Evolutionary conservation across 2,329 filamentous ascomycete species (phyloP).

Genomic region (Scedosporium aurantiacum): DNA sequence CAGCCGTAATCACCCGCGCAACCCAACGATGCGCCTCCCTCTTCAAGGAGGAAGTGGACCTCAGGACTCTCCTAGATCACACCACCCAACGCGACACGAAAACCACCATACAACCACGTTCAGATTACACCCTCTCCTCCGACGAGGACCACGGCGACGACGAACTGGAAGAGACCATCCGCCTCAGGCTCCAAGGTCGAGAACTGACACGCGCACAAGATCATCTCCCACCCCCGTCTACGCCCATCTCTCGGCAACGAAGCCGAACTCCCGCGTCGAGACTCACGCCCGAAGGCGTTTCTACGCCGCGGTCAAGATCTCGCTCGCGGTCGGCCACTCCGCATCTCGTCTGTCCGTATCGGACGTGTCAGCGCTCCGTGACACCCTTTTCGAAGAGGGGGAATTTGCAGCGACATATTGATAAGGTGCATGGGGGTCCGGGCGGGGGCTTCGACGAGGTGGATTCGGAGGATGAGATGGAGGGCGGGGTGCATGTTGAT

Average conservation of each 20-base stretch:
- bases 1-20: constrained; percentile 53
- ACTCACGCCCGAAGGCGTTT: background rate
- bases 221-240: constrained; percentile 8
- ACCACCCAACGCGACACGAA: background rate
- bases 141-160: constrained; percentile 10
- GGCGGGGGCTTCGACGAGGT: constrained; percentile 15
- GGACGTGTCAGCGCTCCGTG: constrained; percentile 23
- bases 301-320: constrained; percentile 7
- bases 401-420: constrained; percentile 27
- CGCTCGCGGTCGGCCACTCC: constrained; percentile 9
- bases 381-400: constrained; percentile 23
- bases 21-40: constrained; percentile 63
- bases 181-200: constrained; percentile 16
- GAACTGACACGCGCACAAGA: background rate
- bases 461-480: constrained; percentile 40
- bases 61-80: constrained; percentile 41
- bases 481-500: constrained; percentile 56
- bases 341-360: constrained; percentile 25
- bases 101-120: background rate
- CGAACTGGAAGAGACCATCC: constrained; percentile 13
- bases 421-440: constrained; percentile 26
- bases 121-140: constrained; percentile 8
- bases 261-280: background rate
- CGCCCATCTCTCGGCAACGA: constrained; percentile 5
- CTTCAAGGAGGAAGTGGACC: constrained; percentile 61